Conservation (phyloP, 1,284 basidiomycete species). For the Cryptococcus jaspeensis region DNA sequence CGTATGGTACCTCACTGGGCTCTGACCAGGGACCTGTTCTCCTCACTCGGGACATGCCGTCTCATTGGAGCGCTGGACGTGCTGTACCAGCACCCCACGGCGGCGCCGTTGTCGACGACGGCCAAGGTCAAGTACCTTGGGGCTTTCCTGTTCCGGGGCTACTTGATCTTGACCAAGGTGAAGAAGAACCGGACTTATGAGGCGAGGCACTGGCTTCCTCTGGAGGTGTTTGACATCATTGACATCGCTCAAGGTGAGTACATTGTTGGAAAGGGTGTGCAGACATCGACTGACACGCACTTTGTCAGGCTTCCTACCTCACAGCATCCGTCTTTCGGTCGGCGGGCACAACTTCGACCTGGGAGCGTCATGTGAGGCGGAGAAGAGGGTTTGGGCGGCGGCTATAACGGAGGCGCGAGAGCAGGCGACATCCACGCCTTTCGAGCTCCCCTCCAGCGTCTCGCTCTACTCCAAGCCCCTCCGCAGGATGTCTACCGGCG, state of each 20-base stretch:
- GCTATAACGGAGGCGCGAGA: conserved; percentile 57
- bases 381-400: conserved; percentile 79
- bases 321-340: conserved; percentile 71
- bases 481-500: conserved; percentile 22
- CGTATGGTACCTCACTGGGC: conserved; percentile 57
- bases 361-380: conserved; percentile 70
- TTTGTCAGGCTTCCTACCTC: conserved; percentile 66
- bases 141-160: conserved; percentile 82
- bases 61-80: conserved; percentile 81
- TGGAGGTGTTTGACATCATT: conserved; percentile 68
- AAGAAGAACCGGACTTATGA: conserved; percentile 77
- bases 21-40: conserved; percentile 58
- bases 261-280: not conserved
- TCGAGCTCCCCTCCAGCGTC: conserved; percentile 48
- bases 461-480: conserved; percentile 29
- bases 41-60: conserved; percentile 68
- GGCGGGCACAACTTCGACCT: conserved; percentile 73
- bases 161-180: conserved; percentile 81
- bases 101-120: conserved; percentile 49
- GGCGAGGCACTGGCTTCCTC: conserved; percentile 78
- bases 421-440: conserved; percentile 42
- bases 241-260: conserved; percentile 66
- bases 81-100: conserved; percentile 61
- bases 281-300: conserved; percentile 12
- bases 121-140: conserved; percentile 81